phyloP scores from a whole-genome alignment of 1,284 basidiomycete species.

The Puccinia polysora region DNA sequence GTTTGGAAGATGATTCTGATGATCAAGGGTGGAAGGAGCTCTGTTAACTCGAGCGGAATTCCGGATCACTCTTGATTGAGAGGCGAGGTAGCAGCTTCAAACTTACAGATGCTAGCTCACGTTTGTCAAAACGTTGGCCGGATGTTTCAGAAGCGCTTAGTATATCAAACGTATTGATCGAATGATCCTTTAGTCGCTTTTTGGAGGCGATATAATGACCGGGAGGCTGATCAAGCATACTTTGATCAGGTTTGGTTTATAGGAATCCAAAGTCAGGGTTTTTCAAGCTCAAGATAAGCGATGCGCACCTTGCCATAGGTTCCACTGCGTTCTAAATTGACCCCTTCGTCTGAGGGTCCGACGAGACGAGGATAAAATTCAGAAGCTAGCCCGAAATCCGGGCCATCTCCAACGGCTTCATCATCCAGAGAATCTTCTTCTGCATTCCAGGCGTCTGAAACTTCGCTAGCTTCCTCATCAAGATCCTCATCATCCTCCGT shows the following conservation, averaged over 20 bases:
- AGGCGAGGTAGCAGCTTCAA: background rate
- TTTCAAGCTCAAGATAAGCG: background rate
- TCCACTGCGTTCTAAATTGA: conserved; percentile 19
- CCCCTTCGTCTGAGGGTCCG: background rate
- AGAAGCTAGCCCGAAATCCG: background rate
- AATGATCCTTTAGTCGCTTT: conserved; percentile 28
- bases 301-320: conserved; percentile 18
- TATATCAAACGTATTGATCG: conserved; percentile 7
- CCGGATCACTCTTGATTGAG: background rate
- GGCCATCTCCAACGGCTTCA: background rate
- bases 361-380: conserved; percentile 2
- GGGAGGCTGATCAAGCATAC: conserved; percentile 17
- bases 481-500: background rate
- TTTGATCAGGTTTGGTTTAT: no score
- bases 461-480: background rate
- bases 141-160: conserved; percentile 10
- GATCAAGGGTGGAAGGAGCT: conserved; percentile 20
- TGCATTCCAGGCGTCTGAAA: conserved; percentile 1
- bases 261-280: background rate
- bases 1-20: conserved; percentile 77
- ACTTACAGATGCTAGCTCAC: conserved; percentile 7
- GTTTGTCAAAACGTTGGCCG: conserved; percentile 11
- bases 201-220: conserved; percentile 19
- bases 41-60: background rate
- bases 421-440: background rate